These are phyloP conservation scores for Microbotryum intermedium DNA, from an alignment of 1,284 basidiomycete genomes.

Conservation along the genomic window DNA sequence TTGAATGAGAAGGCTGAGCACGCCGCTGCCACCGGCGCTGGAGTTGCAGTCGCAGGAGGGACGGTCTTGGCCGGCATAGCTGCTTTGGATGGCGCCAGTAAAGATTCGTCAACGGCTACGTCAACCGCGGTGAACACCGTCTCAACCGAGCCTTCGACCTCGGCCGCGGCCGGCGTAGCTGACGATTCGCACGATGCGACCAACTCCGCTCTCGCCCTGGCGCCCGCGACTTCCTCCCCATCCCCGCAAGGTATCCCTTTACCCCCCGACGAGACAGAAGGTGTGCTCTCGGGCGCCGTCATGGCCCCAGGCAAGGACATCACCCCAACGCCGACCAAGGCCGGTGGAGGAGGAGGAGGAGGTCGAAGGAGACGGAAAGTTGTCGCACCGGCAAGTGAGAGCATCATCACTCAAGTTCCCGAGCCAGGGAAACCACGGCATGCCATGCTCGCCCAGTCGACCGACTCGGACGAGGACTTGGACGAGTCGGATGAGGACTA, in stretches of 20 bases:
- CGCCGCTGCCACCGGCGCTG: no score
- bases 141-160: no score
- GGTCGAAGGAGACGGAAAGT: conserved; percentile 33
- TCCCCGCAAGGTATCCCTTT: conserved; percentile 33
- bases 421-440: conserved; percentile 22
- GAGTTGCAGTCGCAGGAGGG: no score
- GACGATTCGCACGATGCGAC: no score
- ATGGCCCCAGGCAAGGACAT: conserved; percentile 58
- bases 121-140: no score
- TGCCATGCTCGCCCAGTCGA: conserved; percentile 33
- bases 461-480: conserved; percentile 43
- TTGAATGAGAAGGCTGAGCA: no score
- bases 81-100: no score
- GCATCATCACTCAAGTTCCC: conserved; percentile 29
- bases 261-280: conserved; percentile 51
- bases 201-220: background rate
- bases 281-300: conserved; percentile 58
- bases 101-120: no score
- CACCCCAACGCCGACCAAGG: conserved; percentile 14
- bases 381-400: conserved; percentile 18
- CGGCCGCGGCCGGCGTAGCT: no score
- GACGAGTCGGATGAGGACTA: conserved; percentile 45
- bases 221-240: conserved; percentile 5
- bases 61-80: no score
- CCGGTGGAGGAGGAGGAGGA: conserved; percentile 39